Conservation (phyloP, 345 rosid species). For the Lumnitzera racemosa region DNA sequence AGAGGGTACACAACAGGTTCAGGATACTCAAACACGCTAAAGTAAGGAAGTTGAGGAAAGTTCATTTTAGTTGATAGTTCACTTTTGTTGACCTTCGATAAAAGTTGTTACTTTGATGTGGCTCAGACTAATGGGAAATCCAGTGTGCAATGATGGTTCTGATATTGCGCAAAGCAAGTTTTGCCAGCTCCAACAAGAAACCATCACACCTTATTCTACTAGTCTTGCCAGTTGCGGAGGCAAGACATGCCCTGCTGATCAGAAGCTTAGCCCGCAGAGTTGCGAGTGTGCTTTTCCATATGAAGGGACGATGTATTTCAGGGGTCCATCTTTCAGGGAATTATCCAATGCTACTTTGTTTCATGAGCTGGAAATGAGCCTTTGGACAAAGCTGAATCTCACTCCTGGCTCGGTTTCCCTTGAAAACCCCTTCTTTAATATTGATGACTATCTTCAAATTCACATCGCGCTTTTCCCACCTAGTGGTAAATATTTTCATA, state of each 20-base stretch:
- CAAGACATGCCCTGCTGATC: constrained; percentile 56
- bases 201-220: constrained; percentile 57
- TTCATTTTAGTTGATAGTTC: background rate
- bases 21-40: constrained; percentile 34
- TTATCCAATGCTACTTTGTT: constrained; percentile 47
- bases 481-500: constrained; percentile 45
- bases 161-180: constrained; percentile 31
- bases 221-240: constrained; percentile 58
- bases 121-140: constrained; percentile 75
- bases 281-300: constrained; percentile 83
- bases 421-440: constrained; percentile 71
- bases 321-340: constrained; percentile 69
- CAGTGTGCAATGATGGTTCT: constrained; percentile 36
- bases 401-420: constrained; percentile 77
- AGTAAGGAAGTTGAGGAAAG: constrained; percentile 28
- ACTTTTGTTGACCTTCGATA: background rate
- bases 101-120: constrained; percentile 2
- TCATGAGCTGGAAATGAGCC: constrained; percentile 65
- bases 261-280: constrained; percentile 78
- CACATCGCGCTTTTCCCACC: constrained; percentile 77
- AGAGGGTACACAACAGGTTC: background rate
- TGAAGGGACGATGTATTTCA: constrained; percentile 72
- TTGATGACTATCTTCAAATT: constrained; percentile 77
- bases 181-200: constrained; percentile 60
- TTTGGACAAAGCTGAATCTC: constrained; percentile 56